Evolutionary conservation across 345 rosid species (phyloP), one percentile per base, ranked within the genome.

Genomic region (Passiflora organensis): DNA sequence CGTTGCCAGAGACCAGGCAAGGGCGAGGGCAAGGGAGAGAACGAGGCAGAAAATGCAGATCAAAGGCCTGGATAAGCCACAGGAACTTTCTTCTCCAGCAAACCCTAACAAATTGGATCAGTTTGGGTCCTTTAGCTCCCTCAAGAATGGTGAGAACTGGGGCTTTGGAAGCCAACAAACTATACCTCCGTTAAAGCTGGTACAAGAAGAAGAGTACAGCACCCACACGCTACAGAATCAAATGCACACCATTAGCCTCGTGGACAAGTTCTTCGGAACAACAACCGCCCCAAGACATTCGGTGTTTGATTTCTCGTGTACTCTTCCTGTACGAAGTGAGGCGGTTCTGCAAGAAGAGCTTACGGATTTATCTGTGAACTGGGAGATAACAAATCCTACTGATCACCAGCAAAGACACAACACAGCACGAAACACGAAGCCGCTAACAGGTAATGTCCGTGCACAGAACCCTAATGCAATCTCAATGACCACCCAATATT

Each of bases 1-100:
- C 50, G 28, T 65, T 12, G 73, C 50, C 11, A 76, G 87, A 49
- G 78, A 80, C 58, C 84, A 75, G 64, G 86, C 83, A 47, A 74
- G 90, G 69, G 79, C 73, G 64, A 78, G 88, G 59, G 88, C 87
- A 45, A 77, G 93, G 69, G 85, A 80, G 74, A 82, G 90, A 67
- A 80, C 89, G 20, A 62, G 59, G 56, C 67, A 65, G 73, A 84
- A 79, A 64, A 58, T 72, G 74, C 82, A 74, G 72, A 73, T 55
- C 63, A 65, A 56, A 57, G 67, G 53, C 42, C 47, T 60, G 36
- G 65, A 58, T 3, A 61, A 53, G 19, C 38, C 69, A 10, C 53
- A 46, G 16, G 48, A 39, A 1, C 34, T 43, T 43, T 62, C 55
- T 59, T 67, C 77, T 52, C 77, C 56, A 56, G 47, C 75, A 62